Evolutionary conservation across 2,329 filamentous ascomycete species (phyloP).

Genomic region (Neofusicoccum umdonicola): DNA sequence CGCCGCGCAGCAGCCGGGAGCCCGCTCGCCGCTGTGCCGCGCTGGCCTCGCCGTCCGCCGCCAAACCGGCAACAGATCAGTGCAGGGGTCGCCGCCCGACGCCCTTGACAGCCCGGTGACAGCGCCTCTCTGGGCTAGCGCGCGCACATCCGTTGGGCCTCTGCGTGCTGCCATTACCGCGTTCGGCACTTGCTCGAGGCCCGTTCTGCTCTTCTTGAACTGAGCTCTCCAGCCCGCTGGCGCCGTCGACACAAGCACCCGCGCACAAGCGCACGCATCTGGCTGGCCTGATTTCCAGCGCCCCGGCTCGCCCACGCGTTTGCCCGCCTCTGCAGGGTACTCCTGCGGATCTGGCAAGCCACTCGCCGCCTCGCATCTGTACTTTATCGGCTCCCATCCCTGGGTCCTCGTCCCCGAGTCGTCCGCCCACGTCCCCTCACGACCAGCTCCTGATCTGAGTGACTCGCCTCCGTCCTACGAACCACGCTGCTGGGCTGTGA

Average conservation of each 20-base stretch:
- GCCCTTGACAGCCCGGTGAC: background rate
- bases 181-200: constrained; percentile 9
- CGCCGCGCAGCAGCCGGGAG: background rate
- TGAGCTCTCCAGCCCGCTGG: background rate
- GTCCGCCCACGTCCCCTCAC: background rate
- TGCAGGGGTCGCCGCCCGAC: background rate
- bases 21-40: background rate
- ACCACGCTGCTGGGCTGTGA: background rate
- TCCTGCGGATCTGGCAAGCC: background rate
- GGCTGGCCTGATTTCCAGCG: background rate
- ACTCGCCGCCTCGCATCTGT: background rate
- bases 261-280: background rate
- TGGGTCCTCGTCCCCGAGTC: background rate
- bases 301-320: background rate
- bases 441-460: background rate
- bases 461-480: background rate
- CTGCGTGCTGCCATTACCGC: constrained; percentile 6
- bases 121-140: background rate
- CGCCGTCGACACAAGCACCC: background rate
- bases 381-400: constrained; percentile 4
- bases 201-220: background rate
- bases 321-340: background rate
- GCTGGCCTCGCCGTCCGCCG: background rate
- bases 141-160: constrained; percentile 1
- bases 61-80: background rate